Conservation (phyloP, 331 rosid species). For the Arachis monticola region DNA sequence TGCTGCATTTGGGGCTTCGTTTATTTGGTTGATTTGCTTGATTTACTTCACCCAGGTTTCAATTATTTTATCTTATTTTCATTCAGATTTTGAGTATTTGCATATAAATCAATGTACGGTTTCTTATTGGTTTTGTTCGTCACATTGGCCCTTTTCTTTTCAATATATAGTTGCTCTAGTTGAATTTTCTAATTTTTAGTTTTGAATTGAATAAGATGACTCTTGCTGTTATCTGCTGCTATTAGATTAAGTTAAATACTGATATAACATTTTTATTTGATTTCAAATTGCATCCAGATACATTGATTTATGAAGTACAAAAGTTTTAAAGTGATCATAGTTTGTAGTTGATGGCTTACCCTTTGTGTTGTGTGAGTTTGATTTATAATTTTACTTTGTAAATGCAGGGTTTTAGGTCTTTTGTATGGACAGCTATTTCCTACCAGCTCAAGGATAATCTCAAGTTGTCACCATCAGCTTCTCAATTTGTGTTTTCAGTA, state of each 20-base stretch:
- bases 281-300: too few species aligned
- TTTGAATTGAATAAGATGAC: neutral
- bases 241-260: constrained; percentile 20
- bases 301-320: too few species aligned
- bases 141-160: neutral
- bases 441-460: constrained; percentile 84
- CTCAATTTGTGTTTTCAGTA: constrained; percentile 73
- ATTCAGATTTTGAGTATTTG: neutral
- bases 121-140: constrained; percentile 28
- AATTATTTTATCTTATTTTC: constrained; percentile 2
- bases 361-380: neutral
- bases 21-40: constrained; percentile 84
- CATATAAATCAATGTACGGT: neutral
- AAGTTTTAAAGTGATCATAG: neutral
- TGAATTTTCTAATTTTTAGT: neutral
- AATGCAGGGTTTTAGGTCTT: constrained; percentile 85
- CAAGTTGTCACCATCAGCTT: constrained; percentile 79
- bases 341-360: neutral
- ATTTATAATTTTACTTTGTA: neutral
- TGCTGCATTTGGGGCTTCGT: constrained; percentile 69
- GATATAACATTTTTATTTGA: neutral
- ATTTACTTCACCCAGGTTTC: constrained; percentile 90
- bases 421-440: constrained; percentile 90
- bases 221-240: neutral
- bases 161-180: neutral